These are phyloP conservation scores for Thamnidium elegans DNA, from an alignment of 192 early-diverging fungal genomes.

Conservation along the genomic window DNA sequence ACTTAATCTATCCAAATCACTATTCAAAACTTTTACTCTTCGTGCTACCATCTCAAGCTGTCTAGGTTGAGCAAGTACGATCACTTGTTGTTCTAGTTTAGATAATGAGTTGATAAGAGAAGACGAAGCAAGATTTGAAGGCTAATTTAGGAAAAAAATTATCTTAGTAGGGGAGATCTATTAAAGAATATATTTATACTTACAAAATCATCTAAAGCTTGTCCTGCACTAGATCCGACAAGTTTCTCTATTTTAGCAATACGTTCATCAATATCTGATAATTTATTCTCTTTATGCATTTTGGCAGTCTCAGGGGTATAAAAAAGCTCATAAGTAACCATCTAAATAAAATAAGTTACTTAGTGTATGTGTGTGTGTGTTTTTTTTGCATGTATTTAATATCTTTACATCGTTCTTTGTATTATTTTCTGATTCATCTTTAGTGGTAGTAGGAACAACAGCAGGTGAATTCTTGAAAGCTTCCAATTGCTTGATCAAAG, in stretches of 20 bases:
- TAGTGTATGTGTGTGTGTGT: not conserved
- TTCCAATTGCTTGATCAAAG: constrained; percentile 51
- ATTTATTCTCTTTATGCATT: constrained; percentile 51
- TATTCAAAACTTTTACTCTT: constrained; percentile 60
- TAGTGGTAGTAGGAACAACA: constrained; percentile 1
- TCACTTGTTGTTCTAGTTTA: constrained; percentile 68
- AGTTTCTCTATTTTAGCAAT: constrained; percentile 67
- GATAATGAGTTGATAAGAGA: constrained; percentile 58
- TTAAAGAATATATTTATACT: constrained; percentile 4
- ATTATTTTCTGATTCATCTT: not conserved
- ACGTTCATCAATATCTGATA: constrained; percentile 63
- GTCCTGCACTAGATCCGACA: constrained; percentile 61
- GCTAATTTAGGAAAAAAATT: constrained; percentile 3
- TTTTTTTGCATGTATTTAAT: not conserved
- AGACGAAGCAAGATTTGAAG: constrained; percentile 25
- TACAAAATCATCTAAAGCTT: constrained; percentile 52
- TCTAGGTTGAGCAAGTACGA: constrained; percentile 67
- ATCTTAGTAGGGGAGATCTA: not conserved
- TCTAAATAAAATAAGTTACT: constrained; percentile 22
- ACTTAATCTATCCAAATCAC: constrained; percentile 64
- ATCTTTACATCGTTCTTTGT: constrained; percentile 2
- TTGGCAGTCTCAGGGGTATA: constrained; percentile 64
- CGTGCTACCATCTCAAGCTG: constrained; percentile 61
- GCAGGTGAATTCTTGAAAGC: constrained; percentile 42
- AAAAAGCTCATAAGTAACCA: constrained; percentile 70